phyloP scores from a whole-genome alignment of 345 rosid species.

The Eucalyptus urophylla region DNA sequence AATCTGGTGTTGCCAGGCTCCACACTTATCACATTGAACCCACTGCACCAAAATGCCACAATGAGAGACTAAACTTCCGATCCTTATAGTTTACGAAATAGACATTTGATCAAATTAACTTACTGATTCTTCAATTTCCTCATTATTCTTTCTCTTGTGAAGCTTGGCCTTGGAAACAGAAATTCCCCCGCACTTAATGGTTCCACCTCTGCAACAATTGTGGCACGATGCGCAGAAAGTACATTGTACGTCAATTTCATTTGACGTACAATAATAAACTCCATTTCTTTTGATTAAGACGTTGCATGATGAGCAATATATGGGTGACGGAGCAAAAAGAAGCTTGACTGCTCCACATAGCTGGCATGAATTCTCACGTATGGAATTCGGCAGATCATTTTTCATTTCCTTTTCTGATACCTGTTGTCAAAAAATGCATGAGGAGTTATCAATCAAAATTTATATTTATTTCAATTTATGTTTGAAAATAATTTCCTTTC shows the following conservation, averaged over 20 bases:
- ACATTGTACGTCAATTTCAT: slow-evolving; percentile 65
- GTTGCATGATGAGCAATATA: slow-evolving; percentile 81
- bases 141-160: slow-evolving; percentile 80
- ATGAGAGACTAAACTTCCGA: neutral
- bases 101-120: neutral
- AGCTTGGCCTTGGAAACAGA: slow-evolving; percentile 51
- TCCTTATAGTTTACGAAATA: neutral
- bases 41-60: slow-evolving; percentile 38
- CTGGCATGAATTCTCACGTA: slow-evolving; percentile 75
- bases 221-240: slow-evolving; percentile 78
- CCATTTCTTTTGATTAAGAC: slow-evolving; percentile 79
- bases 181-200: slow-evolving; percentile 48
- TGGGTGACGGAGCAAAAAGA: slow-evolving; percentile 82
- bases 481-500: neutral
- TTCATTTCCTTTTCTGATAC: neutral
- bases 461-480: neutral
- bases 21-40: slow-evolving; percentile 99
- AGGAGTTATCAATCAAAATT: neutral
- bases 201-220: slow-evolving; percentile 68
- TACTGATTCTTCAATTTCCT: slow-evolving; percentile 93
- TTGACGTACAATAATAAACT: slow-evolving; percentile 42
- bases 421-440: neutral
- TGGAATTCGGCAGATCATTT: neutral
- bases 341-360: slow-evolving; percentile 87
- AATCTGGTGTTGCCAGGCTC: slow-evolving; percentile 96